A percentile compares a stretch with the other conserved stretches of the same genome.
These are phyloP conservation scores for Carex parvula DNA, from an alignment of 176 grass and related monocot genomes.

Conservation along the genomic window DNA sequence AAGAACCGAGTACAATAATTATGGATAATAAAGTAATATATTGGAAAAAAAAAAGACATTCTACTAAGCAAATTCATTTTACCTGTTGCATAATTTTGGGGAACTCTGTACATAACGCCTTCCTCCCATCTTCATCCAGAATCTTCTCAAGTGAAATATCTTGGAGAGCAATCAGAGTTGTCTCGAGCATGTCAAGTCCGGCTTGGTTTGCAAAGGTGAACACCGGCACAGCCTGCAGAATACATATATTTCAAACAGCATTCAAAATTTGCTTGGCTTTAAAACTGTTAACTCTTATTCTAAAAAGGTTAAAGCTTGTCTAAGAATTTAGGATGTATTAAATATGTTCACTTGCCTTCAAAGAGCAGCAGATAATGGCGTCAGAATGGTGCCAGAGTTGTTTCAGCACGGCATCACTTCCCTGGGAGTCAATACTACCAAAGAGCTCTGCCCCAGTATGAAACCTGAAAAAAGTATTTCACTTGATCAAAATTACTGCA, in stretches of 20 bases:
- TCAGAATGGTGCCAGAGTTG: slow-evolving; percentile 81
- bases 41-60: not conserved
- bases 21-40: not conserved
- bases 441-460: slow-evolving; percentile 64
- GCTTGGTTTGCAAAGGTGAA: slow-evolving; percentile 85
- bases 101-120: slow-evolving; percentile 53
- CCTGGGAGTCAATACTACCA: slow-evolving; percentile 33
- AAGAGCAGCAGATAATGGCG: slow-evolving; percentile 74
- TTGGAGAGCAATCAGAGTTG: slow-evolving; percentile 77
- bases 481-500: not conserved
- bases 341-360: slow-evolving; percentile 43
- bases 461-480: slow-evolving; percentile 38
- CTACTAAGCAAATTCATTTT: not conserved
- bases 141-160: slow-evolving; percentile 71
- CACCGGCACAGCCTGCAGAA: slow-evolving; percentile 47
- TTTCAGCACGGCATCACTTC: slow-evolving; percentile 43
- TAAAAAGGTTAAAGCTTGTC: not conserved
- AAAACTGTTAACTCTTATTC: not conserved
- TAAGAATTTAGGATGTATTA: not conserved
- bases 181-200: slow-evolving; percentile 86
- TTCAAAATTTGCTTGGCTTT: not conserved
- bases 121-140: slow-evolving; percentile 53
- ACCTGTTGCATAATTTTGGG: slow-evolving; percentile 97
- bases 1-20: not conserved
- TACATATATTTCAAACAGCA: not conserved